Base-by-base conservation (phyloP, 768 basidiomycete species). In the Pilatotrama ljubarskyi region DNA sequence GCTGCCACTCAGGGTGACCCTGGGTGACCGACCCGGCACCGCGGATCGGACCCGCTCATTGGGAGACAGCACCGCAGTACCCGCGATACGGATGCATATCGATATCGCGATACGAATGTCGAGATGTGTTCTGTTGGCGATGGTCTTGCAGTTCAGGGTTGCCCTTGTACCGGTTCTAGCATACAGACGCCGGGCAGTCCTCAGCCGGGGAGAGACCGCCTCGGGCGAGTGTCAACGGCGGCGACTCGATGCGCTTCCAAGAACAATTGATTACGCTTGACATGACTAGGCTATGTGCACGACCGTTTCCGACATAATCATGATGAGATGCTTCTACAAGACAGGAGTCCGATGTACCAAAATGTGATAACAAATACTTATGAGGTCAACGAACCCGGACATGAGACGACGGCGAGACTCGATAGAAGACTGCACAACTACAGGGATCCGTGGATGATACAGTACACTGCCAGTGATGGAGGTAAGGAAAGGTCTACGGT, bases 401-500 rank as follows among this genome's bases (percentile, higher is more conserved):
- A 43, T 29, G 42, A 25, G 22, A 36, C 22, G 14, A 43, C 40
- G 40, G 47, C 5, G 22, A 26, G n/a, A 10, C 22, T 18, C 60
- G 55, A 56, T 44, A 51, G 24, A 54, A 42, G 38, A 42, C 86
- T 48, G 76, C 79, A 36, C 87, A 42, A 57, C 54, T 58, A 58
- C 25, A 63, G 25, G 38, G 11, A 38, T 48, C 53, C 55, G 22
- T 7, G 11, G 46, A 42, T 58, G 41, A 38, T 54, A 53, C 38
- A 44, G 36, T 50, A 42, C 32, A 56, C 3, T 24, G 29, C 22
- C 38, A 25, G 52, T 25, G 61, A 44, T 9, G 53, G 37, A 40
- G 26, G 40, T 14, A 24, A 44, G 13, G 36, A 26, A 9, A 46
- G n/a, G 42, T 55, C 74, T 84, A 65, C 83, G 82, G 73, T 79